These are phyloP conservation scores for Dendrobium chrysotoxum DNA, from an alignment of 106 monocot genomes.

Conservation along the genomic window DNA sequence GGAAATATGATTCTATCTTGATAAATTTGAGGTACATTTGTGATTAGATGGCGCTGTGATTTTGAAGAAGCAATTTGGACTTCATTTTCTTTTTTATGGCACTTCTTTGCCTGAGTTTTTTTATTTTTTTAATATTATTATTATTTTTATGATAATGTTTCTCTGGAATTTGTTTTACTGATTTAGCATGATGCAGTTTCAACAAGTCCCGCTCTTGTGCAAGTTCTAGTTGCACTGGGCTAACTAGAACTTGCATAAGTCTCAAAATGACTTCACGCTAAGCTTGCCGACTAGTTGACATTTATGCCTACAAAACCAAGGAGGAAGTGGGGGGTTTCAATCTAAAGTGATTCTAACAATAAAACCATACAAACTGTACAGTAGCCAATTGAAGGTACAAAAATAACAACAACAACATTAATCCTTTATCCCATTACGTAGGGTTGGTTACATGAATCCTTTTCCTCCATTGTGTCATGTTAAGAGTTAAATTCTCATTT, in stretches of 20 bases:
- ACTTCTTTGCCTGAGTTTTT: not conserved
- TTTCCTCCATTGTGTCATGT: too few relatives aligned
- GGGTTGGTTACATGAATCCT: too few relatives aligned
- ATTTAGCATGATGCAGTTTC: not conserved
- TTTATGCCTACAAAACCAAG: too few relatives aligned
- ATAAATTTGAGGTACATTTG: not conserved
- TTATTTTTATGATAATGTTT: not conserved
- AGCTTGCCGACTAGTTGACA: too few relatives aligned
- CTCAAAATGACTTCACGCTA: too few relatives aligned
- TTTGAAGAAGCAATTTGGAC: not conserved
- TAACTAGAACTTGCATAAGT: not conserved
- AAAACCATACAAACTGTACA: too few relatives aligned
- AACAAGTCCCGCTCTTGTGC: not conserved
- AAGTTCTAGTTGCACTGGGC: not conserved
- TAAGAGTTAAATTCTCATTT: too few relatives aligned
- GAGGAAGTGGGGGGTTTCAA: too few relatives aligned
- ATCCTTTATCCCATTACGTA: too few relatives aligned
- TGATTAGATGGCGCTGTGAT: not conserved
- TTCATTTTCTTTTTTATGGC: not conserved
- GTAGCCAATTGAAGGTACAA: too few relatives aligned
- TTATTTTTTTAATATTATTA: not conserved
- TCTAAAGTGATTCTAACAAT: too few relatives aligned
- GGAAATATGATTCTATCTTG: not conserved
- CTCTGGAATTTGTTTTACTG: not conserved
- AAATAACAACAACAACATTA: too few relatives aligned